These are phyloP conservation scores for Davidsoniella eucalypti DNA, from an alignment of 2,329 filamentous ascomycete species.

Conservation along the genomic window DNA sequence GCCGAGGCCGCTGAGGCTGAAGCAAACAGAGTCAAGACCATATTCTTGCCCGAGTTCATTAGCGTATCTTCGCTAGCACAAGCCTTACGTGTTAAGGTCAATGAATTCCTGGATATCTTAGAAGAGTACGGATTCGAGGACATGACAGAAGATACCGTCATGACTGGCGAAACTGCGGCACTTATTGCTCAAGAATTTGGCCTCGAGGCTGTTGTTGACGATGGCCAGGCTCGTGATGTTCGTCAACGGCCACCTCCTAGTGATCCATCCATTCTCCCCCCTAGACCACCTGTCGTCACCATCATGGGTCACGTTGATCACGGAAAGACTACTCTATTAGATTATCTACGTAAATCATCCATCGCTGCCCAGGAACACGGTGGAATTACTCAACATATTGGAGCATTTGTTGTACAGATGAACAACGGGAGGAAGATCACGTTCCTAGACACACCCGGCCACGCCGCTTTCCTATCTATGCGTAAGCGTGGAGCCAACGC, in stretches of 20 bases:
- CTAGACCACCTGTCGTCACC: constrained; percentile 81
- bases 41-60: constrained; percentile 81
- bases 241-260: constrained; percentile 50
- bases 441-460: constrained; percentile 90
- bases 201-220: constrained; percentile 66
- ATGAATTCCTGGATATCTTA: constrained; percentile 59
- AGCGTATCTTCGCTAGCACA: constrained; percentile 69
- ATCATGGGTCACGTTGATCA: constrained; percentile 99
- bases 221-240: constrained; percentile 51
- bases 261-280: constrained; percentile 51
- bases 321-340: constrained; percentile 90
- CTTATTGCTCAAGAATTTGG: constrained; percentile 87
- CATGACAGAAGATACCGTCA: constrained; percentile 62
- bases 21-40: constrained; percentile 31
- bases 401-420: constrained; percentile 84
- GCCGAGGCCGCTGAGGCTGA: constrained; percentile 18
- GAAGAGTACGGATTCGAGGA: constrained; percentile 81
- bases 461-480: constrained; percentile 93
- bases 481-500: constrained; percentile 87
- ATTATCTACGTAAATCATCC: constrained; percentile 84
- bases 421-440: constrained; percentile 80
- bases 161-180: constrained; percentile 80
- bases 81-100: constrained; percentile 52
- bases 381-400: constrained; percentile 96
- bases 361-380: constrained; percentile 84